These are phyloP conservation scores for Sindora glabra DNA, from an alignment of 306 rosid species.

Conservation along the genomic window DNA sequence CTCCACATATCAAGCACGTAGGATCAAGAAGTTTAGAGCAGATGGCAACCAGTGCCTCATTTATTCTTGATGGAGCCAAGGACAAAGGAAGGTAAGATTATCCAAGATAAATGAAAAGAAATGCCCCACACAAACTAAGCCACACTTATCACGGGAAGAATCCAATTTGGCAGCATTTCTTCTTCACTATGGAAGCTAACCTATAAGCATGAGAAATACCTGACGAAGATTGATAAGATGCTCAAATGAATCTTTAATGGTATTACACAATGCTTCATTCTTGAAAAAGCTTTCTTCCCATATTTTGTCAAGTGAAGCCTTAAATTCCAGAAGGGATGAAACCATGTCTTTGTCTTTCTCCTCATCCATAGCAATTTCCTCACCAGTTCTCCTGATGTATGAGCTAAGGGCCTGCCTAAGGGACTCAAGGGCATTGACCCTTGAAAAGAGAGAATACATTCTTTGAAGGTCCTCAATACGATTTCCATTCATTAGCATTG, in stretches of 20 bases:
- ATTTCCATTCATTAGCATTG: constrained; percentile 87
- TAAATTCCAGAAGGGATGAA: constrained; percentile 82
- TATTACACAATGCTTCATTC: constrained; percentile 86
- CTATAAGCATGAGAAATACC: constrained; percentile 39
- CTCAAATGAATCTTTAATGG: constrained; percentile 91
- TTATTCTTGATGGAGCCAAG: background rate
- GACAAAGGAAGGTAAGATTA: background rate
- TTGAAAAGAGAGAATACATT: constrained; percentile 68
- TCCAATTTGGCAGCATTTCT: background rate
- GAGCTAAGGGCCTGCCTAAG: constrained; percentile 80
- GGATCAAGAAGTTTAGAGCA: no score
- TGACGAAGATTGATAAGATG: constrained; percentile 96
- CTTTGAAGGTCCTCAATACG: constrained; percentile 92
- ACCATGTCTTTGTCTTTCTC: constrained; percentile 99
- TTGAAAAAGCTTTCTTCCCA: constrained; percentile 95
- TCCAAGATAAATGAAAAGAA: background rate
- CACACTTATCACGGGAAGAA: background rate
- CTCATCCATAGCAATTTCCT: constrained; percentile 87
- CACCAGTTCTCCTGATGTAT: constrained; percentile 84
- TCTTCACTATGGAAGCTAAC: background rate
- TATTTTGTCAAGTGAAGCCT: constrained; percentile 85
- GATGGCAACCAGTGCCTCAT: no score
- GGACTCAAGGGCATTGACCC: constrained; percentile 92
- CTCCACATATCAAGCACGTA: no score
- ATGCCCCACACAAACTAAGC: background rate